These are phyloP conservation scores for Syncephalastrum racemosum DNA, from an alignment of 371 early-diverging fungal genomes.

Conservation along the genomic window DNA sequence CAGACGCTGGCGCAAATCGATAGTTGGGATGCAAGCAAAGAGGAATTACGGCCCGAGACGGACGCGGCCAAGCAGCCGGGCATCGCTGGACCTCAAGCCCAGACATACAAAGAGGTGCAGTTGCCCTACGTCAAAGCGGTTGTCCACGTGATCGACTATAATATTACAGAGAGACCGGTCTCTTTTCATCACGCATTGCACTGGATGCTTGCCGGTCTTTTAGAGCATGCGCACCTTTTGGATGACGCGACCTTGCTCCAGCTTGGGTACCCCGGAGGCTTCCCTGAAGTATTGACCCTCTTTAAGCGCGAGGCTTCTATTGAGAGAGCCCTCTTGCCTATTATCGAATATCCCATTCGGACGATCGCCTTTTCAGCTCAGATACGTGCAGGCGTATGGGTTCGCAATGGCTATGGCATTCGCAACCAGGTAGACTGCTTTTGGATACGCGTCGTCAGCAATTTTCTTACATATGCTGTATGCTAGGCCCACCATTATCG, in stretches of 20 bases:
- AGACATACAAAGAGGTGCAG: slow-evolving; percentile 30
- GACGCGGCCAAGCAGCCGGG: slow-evolving; percentile 16
- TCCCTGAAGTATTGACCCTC: slow-evolving; percentile 35
- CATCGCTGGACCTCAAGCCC: slow-evolving; percentile 27
- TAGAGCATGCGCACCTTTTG: slow-evolving; percentile 69
- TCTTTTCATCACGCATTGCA: slow-evolving; percentile 92
- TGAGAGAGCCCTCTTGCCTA: slow-evolving; percentile 26
- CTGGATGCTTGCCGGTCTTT: slow-evolving; percentile 84
- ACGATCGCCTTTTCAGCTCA: slow-evolving; percentile 81
- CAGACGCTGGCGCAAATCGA: slow-evolving; percentile 60
- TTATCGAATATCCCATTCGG: slow-evolving; percentile 82
- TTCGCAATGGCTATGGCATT: slow-evolving; percentile 88
- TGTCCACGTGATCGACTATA: slow-evolving; percentile 58
- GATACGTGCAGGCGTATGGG: slow-evolving; percentile 92
- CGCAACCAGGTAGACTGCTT: slow-evolving; percentile 51
- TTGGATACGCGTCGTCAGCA: slow-evolving; percentile 14
- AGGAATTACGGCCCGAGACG: slow-evolving; percentile 33
- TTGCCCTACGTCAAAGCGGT: slow-evolving; percentile 30
- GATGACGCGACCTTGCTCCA: slow-evolving; percentile 42
- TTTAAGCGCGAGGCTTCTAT: slow-evolving; percentile 37
- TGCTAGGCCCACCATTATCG: slow-evolving; percentile 82
- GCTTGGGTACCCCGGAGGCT: slow-evolving; percentile 47
- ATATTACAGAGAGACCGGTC: slow-evolving; percentile 70
- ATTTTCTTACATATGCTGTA: slow-evolving; percentile 27
- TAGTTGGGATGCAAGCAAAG: slow-evolving; percentile 56